Evolutionary conservation across 129 eudicot species (phyloP).

Genomic region (Lactuca saligna): DNA sequence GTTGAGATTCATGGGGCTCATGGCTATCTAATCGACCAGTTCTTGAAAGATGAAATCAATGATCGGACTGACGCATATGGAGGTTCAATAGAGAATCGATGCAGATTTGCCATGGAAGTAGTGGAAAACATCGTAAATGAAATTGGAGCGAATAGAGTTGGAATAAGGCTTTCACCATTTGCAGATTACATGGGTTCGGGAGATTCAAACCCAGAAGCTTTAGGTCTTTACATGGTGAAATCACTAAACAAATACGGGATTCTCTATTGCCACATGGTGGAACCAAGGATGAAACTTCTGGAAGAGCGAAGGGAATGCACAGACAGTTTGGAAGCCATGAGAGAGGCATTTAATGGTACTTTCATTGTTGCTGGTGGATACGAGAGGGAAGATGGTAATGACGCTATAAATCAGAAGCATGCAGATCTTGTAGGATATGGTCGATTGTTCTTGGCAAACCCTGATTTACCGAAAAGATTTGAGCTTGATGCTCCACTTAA

Average conservation of each 20-base stretch:
- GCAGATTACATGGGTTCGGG: slow-evolving; percentile 27
- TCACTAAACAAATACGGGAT: slow-evolving; percentile 31
- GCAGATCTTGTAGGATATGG: slow-evolving; percentile 44
- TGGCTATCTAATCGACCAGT: slow-evolving; percentile 45
- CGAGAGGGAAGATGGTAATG: slow-evolving; percentile 30
- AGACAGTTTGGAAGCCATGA: slow-evolving; percentile 24
- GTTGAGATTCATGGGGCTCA: slow-evolving; percentile 44
- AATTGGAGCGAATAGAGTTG: slow-evolving; percentile 37
- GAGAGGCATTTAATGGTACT: slow-evolving; percentile 30
- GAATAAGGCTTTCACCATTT: slow-evolving; percentile 41
- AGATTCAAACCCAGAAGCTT: slow-evolving; percentile 38
- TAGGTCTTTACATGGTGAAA: slow-evolving; percentile 36
- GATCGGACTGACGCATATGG: slow-evolving; percentile 44
- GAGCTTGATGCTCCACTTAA: slow-evolving; percentile 39
- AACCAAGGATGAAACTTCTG: slow-evolving; percentile 10
- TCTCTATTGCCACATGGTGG: slow-evolving; percentile 40
- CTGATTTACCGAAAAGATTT: slow-evolving; percentile 37
- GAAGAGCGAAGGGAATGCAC: slow-evolving; percentile 16
- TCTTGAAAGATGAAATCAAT: slow-evolving; percentile 39
- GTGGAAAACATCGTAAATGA: slow-evolving; percentile 26
- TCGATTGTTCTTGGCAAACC: slow-evolving; percentile 43
- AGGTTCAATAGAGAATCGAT: slow-evolving; percentile 40
- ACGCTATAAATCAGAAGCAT: slow-evolving; percentile 13
- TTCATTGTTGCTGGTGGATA: slow-evolving; percentile 39
- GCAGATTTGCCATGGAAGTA: slow-evolving; percentile 33